A percentile compares a stretch with the other conserved stretches of the same genome.
Evolutionary conservation across 768 basidiomycete genomes (phyloP).

Genomic region (Suillus discolor): DNA sequence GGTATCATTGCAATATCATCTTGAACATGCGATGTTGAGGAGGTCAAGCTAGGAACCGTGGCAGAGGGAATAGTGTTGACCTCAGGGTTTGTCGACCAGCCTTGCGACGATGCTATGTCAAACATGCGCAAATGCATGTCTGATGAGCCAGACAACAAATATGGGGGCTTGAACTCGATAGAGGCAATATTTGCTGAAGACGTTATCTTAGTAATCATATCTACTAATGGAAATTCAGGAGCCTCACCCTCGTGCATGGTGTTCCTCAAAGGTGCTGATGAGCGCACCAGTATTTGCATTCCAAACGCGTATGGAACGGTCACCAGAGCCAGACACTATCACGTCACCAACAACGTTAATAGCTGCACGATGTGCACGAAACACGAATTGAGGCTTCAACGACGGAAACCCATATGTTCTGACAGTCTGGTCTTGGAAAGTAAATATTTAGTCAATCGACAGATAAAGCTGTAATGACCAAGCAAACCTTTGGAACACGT

Average conservation of each 20-base stretch:
- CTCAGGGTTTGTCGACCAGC: conserved; percentile 77
- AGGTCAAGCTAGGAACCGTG: not conserved
- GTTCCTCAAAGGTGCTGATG: conserved; percentile 70
- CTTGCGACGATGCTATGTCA: conserved; percentile 62
- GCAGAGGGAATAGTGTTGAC: conserved; percentile 41
- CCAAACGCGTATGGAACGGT: conserved; percentile 81
- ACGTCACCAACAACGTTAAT: conserved; percentile 68
- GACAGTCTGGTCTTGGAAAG: conserved; percentile 64
- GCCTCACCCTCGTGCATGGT: conserved; percentile 74
- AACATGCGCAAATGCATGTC: conserved; percentile 79
- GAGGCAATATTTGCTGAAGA: conserved; percentile 69
- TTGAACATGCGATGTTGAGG: not conserved
- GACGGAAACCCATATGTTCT: conserved; percentile 71
- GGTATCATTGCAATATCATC: conserved; percentile 15
- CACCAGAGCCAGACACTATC: conserved; percentile 80
- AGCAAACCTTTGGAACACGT: conserved; percentile 78
- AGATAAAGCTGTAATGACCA: not conserved
- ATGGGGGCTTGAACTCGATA: conserved; percentile 70
- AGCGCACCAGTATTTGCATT: conserved; percentile 68
- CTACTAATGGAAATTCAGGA: not conserved
- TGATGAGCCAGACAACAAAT: conserved; percentile 77
- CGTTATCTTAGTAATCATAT: conserved; percentile 4
- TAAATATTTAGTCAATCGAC: conserved; percentile 7
- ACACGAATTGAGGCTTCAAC: conserved; percentile 57
- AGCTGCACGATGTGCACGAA: conserved; percentile 74